phyloP scores from a whole-genome alignment of 345 rosid species.

The Barbarea vulgaris region DNA sequence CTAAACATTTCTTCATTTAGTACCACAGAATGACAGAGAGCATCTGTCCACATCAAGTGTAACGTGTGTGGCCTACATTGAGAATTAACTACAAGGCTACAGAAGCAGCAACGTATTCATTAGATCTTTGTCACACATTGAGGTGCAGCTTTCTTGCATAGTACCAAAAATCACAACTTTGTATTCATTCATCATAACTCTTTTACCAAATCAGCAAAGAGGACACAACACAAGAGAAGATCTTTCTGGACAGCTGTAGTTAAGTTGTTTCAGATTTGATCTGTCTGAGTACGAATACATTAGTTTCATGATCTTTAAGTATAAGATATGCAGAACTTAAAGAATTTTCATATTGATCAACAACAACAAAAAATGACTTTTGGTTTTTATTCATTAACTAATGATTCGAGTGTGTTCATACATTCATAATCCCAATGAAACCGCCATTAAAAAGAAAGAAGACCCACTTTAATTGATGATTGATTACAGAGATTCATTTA shows the following conservation, averaged over 20 bases:
- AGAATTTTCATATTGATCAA: neutral
- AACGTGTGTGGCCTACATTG: slow-evolving; percentile 34
- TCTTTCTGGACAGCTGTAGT: neutral
- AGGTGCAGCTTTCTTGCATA: slow-evolving; percentile 30
- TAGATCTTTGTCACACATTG: slow-evolving; percentile 35
- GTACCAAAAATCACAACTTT: slow-evolving; percentile 32
- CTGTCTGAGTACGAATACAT: neutral
- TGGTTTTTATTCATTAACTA: neutral
- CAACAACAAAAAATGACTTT: neutral
- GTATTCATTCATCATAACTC: slow-evolving; percentile 9
- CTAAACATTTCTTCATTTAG: slow-evolving; percentile 13
- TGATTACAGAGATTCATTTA: slow-evolving; percentile 32
- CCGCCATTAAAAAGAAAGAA: neutral
- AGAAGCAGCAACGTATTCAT: slow-evolving; percentile 35
- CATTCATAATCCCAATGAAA: slow-evolving; percentile 23
- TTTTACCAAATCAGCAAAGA: slow-evolving; percentile 19
- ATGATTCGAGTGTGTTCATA: slow-evolving; percentile 7
- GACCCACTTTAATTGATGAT: slow-evolving; percentile 15
- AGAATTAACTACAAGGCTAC: slow-evolving; percentile 32
- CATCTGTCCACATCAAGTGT: slow-evolving; percentile 24
- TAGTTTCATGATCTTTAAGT: slow-evolving; percentile 15
- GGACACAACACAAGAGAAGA: slow-evolving; percentile 8
- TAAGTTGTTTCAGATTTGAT: slow-evolving; percentile 24
- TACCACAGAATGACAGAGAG: slow-evolving; percentile 20
- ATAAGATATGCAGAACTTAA: neutral